Evolutionary conservation across 306 rosid genomes (phyloP), one percentile per base, ranked within the genome.

Genomic region (Dalbergia oliveri): DNA sequence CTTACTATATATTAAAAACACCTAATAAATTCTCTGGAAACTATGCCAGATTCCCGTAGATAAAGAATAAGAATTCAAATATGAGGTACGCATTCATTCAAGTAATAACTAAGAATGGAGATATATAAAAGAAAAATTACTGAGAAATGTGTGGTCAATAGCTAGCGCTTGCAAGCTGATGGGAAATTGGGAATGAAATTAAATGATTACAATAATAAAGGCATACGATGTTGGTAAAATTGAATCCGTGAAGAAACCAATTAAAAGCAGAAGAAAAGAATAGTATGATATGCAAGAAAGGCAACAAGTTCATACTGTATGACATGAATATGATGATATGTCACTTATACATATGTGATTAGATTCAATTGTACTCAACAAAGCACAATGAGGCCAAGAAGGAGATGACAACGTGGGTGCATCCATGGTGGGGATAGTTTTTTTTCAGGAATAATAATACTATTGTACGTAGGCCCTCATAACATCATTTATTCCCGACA

Each of bases 391-490:
- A 66, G 60, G 19, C 13, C 34, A 16, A 41, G 67, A 78, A 67
- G 31, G 61, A 57, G 47, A 47, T 78, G 23, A 66, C 68, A 78
- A 51, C 15, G 66, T 18, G 81, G 73, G 16, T 66, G 56, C 43
- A 49, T 70, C 16, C 15, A 67, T 67, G 75, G 58, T 66, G 34
- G 75, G 67, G 68, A 26, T 35, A 19, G 34, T 58, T 60, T 5
- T 60, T 5, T 34, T 76, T 70, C 33, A 51, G 57, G 59, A 53
- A 53, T 14, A 53, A 54, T 16, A 79, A 71, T 53, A 67, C 16
- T 16, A 59, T 45, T 69, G 87, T 84, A 70, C 39, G 87, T 84
- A 77, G 87, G 84, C 6, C 87, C 84, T 63, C 31, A 21, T 70
- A 74, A 56, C 62, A 80, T 84, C 64, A 76, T 77, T 81, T 59